A percentile compares a stretch with the other conserved stretches of the same genome.
Evolutionary conservation across 2,329 filamentous ascomycete genomes (phyloP).

Genomic region (Stemphylium beticola): DNA sequence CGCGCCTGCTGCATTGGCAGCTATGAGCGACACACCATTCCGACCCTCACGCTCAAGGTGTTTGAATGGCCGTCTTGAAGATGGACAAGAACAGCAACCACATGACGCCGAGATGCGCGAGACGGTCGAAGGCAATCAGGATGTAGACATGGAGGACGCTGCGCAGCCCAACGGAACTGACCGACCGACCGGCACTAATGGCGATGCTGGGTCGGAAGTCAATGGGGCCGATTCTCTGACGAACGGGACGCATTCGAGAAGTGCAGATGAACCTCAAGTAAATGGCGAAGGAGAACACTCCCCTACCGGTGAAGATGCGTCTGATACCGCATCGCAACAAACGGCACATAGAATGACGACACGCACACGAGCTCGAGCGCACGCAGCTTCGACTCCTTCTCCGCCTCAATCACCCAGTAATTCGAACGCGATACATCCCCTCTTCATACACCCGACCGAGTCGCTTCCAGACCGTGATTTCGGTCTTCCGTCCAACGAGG

Average conservation of each 20-base stretch:
- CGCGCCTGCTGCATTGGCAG: constrained; percentile 62
- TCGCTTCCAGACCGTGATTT: constrained; percentile 72
- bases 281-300: constrained; percentile 33
- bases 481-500: constrained; percentile 74
- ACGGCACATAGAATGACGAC: constrained; percentile 62
- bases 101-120: constrained; percentile 23
- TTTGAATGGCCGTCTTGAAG: constrained; percentile 11
- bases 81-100: constrained; percentile 14
- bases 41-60: constrained; percentile 23
- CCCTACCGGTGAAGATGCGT: constrained; percentile 45
- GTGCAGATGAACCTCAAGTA: constrained; percentile 22
- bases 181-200: constrained; percentile 18
- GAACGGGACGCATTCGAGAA: constrained; percentile 30
- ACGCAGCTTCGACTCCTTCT: constrained; percentile 49
- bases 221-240: constrained; percentile 28
- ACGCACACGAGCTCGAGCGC: constrained; percentile 59
- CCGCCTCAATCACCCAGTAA: constrained; percentile 55
- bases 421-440: constrained; percentile 71
- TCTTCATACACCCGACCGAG: constrained; percentile 70
- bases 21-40: constrained; percentile 50
- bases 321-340: constrained; percentile 51
- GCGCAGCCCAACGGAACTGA: constrained; percentile 25
- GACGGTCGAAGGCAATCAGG: constrained; percentile 19
- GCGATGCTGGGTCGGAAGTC: constrained; percentile 6
- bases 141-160: constrained; percentile 39